Evolutionary conservation across 768 basidiomycete species (phyloP), one percentile per base, ranked within the genome.

Genomic region (Leucosporidium creatinivorum): DNA sequence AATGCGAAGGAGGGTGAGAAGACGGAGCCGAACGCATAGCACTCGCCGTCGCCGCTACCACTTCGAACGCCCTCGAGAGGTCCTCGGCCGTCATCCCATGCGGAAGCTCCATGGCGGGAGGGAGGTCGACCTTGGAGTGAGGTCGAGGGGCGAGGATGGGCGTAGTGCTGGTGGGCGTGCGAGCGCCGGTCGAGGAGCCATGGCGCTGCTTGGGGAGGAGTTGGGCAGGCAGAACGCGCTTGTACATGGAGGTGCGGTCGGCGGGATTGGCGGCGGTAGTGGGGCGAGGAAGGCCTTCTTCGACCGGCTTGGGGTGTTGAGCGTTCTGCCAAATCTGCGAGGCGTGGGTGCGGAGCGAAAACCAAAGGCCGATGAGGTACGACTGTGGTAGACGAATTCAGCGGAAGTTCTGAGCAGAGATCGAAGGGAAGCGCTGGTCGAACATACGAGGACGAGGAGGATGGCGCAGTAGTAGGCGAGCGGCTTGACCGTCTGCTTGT

Each of bases 241-340:
- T 66, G 57, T 72, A 69, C 50, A 68, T 21, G 9, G 67, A 69
- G 12, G 67, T 56, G 30, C 65, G 65, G 31, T 62, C 39, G 48
- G 63, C 55, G 25, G 51, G 26, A 23, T 30, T 8, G 13, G 19
- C 17, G 48, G 47, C 47, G 18, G 39, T 61, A 47, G 63, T 44
- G 1, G 63, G 70, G 3, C 70, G 70, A 13, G 56, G 52, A 12
- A 44, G 54, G 59, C 65, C 59, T 44, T 64, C 62, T 36, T 69
- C 72, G 39, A 17, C 39, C 39, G 33, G 33, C 61, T 47, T 48
- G 28, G 63, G 48, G 21, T 72, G 49, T 30, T 70, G 62, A 36
- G 75, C 70, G 76, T 98, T 97, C 77, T 98, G 93, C 96, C 96
- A 99, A 73, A 99, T 99, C 77, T 98, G 96, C 19, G 89, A 87